These are phyloP conservation scores for Calonectria pteridis DNA, from an alignment of 2,329 filamentous ascomycete species.

Conservation along the genomic window DNA sequence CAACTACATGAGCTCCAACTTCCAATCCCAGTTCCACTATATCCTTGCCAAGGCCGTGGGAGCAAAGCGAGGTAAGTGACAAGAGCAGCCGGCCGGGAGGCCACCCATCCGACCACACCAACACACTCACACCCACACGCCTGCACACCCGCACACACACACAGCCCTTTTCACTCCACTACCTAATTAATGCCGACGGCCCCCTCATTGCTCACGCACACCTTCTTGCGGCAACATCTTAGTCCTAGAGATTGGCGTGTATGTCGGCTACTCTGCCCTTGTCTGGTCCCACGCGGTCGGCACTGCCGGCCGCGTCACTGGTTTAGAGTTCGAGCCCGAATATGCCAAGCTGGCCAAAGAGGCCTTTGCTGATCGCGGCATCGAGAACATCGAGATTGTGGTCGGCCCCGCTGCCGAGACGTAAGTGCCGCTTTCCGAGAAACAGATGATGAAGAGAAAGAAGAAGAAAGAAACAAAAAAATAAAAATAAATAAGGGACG, in stretches of 20 bases:
- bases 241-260: conserved; percentile 65
- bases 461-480: not conserved
- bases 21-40: conserved; percentile 56
- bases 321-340: conserved; percentile 59
- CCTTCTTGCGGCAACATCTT: not conserved
- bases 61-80: conserved; percentile 53
- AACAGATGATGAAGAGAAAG: not conserved
- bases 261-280: conserved; percentile 62
- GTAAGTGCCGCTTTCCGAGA: conserved; percentile 49
- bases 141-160: not conserved
- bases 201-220: not conserved
- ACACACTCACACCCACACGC: not conserved
- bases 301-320: conserved; percentile 56
- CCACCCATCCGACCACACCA: not conserved
- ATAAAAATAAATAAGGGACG: not conserved
- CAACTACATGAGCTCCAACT: conserved; percentile 56
- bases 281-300: conserved; percentile 62
- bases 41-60: conserved; percentile 57
- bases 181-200: not conserved
- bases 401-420: conserved; percentile 61
- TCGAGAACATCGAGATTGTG: conserved; percentile 61
- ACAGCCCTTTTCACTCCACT: not conserved
- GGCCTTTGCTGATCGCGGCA: conserved; percentile 53
- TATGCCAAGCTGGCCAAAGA: conserved; percentile 57
- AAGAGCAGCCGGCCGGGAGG: not conserved